These are phyloP conservation scores for Pezicula rhizophila DNA, from an alignment of 2,329 filamentous ascomycete genomes.

Conservation along the genomic window DNA sequence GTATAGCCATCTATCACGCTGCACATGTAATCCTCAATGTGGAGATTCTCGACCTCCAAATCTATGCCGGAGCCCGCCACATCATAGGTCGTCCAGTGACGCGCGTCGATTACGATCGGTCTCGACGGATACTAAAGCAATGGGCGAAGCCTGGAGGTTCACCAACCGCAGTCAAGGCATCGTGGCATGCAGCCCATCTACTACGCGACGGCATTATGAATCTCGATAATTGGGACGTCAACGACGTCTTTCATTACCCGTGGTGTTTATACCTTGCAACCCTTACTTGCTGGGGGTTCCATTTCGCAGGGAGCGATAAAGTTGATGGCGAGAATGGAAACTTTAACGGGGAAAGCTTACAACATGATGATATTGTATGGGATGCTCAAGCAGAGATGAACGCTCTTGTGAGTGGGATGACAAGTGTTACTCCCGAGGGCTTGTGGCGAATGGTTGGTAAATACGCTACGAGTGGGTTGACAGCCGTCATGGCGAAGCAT, in stretches of 20 bases:
- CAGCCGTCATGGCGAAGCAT: slow-evolving; percentile 48
- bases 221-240: slow-evolving; percentile 44
- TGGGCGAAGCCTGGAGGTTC: slow-evolving; percentile 35
- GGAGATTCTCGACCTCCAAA: slow-evolving; percentile 56
- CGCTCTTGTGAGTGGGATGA: slow-evolving; percentile 33
- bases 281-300: slow-evolving; percentile 51
- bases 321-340: slow-evolving; percentile 3
- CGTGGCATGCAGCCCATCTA: slow-evolving; percentile 48
- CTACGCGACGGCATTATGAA: slow-evolving; percentile 43
- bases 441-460: slow-evolving; percentile 34
- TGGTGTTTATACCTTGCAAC: slow-evolving; percentile 58
- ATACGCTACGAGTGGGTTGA: slow-evolving; percentile 44
- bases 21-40: slow-evolving; percentile 50
- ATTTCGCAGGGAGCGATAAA: slow-evolving; percentile 32
- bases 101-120: slow-evolving; percentile 42
- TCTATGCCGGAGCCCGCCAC: slow-evolving; percentile 52
- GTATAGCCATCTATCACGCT: slow-evolving; percentile 51
- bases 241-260: slow-evolving; percentile 52
- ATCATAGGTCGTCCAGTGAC: slow-evolving; percentile 52
- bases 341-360: neutral
- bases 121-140: slow-evolving; percentile 42
- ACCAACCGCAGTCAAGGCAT: slow-evolving; percentile 34
- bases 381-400: slow-evolving; percentile 43
- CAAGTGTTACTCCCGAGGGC: slow-evolving; percentile 24
- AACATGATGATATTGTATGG: slow-evolving; percentile 43